Percentiles rank a stretch among this genome's conserved stretches.
phyloP scores from a whole-genome alignment of 164 flowering plant species.

The Chloranthus sessilifolius region DNA sequence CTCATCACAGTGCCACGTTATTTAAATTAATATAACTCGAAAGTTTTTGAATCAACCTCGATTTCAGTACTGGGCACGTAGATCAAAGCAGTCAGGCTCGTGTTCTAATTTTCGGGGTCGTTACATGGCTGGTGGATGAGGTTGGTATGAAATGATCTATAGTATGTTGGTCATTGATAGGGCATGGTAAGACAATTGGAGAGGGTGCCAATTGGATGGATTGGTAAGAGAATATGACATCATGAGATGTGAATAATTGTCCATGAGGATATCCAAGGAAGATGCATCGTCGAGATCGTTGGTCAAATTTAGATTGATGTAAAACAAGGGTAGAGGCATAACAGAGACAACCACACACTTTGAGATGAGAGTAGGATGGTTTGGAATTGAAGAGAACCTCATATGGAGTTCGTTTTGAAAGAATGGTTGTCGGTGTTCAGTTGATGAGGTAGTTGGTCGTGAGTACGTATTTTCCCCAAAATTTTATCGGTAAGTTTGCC shows the following conservation, averaged over 20 bases:
- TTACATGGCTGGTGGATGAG: too few relatives aligned
- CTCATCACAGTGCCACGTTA: too few relatives aligned
- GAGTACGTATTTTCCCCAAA: conserved; percentile 4
- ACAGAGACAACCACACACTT: conserved; percentile 10
- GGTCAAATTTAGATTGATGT: conserved; percentile 5
- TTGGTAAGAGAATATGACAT: not conserved
- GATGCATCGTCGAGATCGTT: not conserved
- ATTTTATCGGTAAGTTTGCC: conserved; percentile 1
- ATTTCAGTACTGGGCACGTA: too few relatives aligned
- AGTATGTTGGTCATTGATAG: too few relatives aligned
- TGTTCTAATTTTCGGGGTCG: too few relatives aligned
- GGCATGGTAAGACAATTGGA: not conserved
- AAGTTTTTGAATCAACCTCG: too few relatives aligned
- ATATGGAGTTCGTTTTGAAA: conserved; percentile 3
- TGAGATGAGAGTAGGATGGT: conserved; percentile 4
- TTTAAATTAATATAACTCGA: too few relatives aligned
- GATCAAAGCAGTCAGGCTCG: too few relatives aligned
- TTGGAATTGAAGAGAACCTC: not conserved
- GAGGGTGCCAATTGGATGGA: not conserved
- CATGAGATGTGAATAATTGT: conserved; percentile 10
- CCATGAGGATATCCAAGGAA: conserved; percentile 14
- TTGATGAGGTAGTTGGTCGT: conserved; percentile 8
- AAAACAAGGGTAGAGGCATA: not conserved
- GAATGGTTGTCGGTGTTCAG: not conserved
- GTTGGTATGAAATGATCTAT: too few relatives aligned